Percentiles rank a stretch among this genome's conserved stretches.
These are phyloP conservation scores for Hanseniaspora lindneri DNA, from an alignment of 805 yeast species.

Conservation along the genomic window DNA sequence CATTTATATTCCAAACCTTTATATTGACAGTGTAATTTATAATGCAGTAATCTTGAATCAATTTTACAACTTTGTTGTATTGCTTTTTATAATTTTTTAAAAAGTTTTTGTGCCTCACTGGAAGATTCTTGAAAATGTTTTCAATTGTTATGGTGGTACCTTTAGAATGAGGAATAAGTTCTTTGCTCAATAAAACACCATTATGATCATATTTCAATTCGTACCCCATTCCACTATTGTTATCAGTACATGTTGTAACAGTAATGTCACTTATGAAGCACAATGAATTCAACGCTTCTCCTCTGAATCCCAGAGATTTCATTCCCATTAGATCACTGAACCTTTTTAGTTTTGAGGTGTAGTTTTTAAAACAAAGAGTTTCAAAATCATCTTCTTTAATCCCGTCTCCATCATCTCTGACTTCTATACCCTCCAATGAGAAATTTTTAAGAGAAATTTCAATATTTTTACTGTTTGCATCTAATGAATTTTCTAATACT, in stretches of 20 bases:
- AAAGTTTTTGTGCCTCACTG: constrained; percentile 72
- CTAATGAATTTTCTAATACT: constrained; percentile 73
- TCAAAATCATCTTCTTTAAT: constrained; percentile 42
- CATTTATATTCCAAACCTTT: constrained; percentile 43
- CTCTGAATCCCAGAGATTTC: constrained; percentile 60
- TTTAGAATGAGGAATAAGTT: constrained; percentile 39
- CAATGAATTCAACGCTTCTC: constrained; percentile 66
- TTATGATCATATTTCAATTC: constrained; percentile 41
- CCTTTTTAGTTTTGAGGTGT: constrained; percentile 50
- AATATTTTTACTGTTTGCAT: constrained; percentile 57
- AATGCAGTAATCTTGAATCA: constrained; percentile 59
- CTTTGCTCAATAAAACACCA: constrained; percentile 40
- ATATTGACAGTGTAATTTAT: constrained; percentile 49
- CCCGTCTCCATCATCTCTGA: constrained; percentile 60
- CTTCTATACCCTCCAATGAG: constrained; percentile 61
- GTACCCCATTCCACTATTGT: constrained; percentile 45
- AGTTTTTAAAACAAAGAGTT: constrained; percentile 46
- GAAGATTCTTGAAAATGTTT: constrained; percentile 54
- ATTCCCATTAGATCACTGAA: constrained; percentile 43
- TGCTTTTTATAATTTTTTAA: constrained; percentile 57
- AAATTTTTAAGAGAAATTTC: constrained; percentile 58
- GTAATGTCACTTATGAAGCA: constrained; percentile 39
- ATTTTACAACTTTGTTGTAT: constrained; percentile 50
- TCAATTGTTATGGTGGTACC: constrained; percentile 60
- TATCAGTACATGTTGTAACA: constrained; percentile 41